Base-by-base conservation (phyloP, 73 alveolate genomes). In the Paraurostyla sp. region DNA sequence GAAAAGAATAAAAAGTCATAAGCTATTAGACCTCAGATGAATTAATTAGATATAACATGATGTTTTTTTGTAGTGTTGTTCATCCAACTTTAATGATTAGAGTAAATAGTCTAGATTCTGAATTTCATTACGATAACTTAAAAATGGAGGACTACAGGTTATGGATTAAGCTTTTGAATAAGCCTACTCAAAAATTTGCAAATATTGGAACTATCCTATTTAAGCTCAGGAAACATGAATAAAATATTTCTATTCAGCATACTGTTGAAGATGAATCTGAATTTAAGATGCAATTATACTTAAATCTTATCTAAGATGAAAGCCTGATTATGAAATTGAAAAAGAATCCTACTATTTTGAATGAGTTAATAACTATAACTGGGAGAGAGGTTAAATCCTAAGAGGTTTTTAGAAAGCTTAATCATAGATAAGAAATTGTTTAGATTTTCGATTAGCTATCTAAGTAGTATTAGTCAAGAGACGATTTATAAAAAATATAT, bases 81-180 rank as follows among this genome's bases (percentile, higher is more conserved):
- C 97, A 92, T 60, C 97, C 97, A 11, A 30, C 93, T 0, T 65
- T 92, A 20, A 49, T 78, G 69, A 41, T 87, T 30, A 87, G 94
- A 40, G 11, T 23, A 23, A 38, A 73, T 0, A 49, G 3, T 32
- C 0, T 73, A 11, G 59, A 48, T 18, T 18, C 32, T 4, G 9
- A 3, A 36, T 7, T 32, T 2, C 33, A 25, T 18, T 83, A 63
- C 30, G 68, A 65, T 4, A 20, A 15, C 6, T 0, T 6, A 0
- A 18, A 25, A 36, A 57, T 86, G 83, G 93, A 86, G 41, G 93
- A 86, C 51, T 86, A 73, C 75, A 4, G 30, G 49, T 84, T 86
- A 15, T 86, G 93, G 93, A 69, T 85, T 1, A 41, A 33, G 2
- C 42, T 62, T 4, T 3, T 63, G 42, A n/a, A 36, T 22, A 4